These are phyloP conservation scores for Eremothecium coryli DNA, from an alignment of 1,139 yeast species.

Conservation along the genomic window DNA sequence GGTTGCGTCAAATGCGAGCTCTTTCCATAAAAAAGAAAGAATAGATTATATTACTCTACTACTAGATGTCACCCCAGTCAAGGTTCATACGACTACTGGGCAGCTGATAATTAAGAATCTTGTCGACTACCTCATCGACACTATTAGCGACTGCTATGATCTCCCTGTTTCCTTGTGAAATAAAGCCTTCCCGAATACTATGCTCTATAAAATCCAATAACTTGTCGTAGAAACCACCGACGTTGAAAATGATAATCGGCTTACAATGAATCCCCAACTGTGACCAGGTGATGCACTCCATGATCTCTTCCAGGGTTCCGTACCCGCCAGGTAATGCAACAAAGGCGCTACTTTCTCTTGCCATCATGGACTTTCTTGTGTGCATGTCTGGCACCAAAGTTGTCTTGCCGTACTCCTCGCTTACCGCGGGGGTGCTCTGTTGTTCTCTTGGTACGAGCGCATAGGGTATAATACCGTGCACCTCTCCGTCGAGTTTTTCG, in stretches of 20 bases:
- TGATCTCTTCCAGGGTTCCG: conserved; percentile 82
- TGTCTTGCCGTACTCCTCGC: conserved; percentile 65
- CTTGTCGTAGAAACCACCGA: conserved; percentile 72
- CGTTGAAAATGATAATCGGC: conserved; percentile 70
- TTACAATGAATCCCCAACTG: conserved; percentile 78
- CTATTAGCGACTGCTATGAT: conserved; percentile 63
- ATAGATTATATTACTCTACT: too few species aligned
- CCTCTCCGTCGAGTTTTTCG: conserved; percentile 52
- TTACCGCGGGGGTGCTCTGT: conserved; percentile 47
- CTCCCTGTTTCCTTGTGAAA: conserved; percentile 55
- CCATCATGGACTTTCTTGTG: conserved; percentile 81
- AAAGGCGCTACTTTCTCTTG: conserved; percentile 76
- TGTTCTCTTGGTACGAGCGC: conserved; percentile 74
- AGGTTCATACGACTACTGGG: conserved; percentile 71
- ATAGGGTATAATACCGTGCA: conserved; percentile 79
- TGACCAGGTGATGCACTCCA: conserved; percentile 87
- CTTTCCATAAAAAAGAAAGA: too few species aligned
- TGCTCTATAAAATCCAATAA: conserved; percentile 51
- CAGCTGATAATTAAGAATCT: conserved; percentile 50
- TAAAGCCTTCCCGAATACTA: conserved; percentile 56
- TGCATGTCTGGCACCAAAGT: conserved; percentile 85
- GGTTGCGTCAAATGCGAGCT: too few species aligned
- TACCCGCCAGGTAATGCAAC: conserved; percentile 90
- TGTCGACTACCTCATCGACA: conserved; percentile 55
- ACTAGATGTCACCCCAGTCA: conserved; percentile 45